Evolutionary conservation across 441 rosid species (phyloP), one percentile per base, ranked within the genome.

Genomic region (Cnidoscolus chayamansa): DNA sequence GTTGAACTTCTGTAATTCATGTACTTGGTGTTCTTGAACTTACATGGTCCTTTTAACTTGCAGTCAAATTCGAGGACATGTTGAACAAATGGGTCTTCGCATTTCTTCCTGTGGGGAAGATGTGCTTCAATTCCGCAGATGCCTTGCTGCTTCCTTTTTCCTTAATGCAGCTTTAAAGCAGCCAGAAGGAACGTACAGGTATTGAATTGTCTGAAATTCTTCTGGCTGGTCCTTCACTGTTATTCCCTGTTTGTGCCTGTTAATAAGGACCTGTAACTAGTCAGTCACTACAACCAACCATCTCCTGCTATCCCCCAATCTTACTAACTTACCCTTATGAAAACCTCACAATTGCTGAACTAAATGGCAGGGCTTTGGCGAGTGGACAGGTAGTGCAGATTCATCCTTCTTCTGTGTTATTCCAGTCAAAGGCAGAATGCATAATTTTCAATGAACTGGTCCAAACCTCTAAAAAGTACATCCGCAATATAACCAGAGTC

Each of bases 61-160:
- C 89, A 92, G 98, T 78, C 98, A 94, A 87, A 89, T 94, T 75
- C 86, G 80, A 35, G 88, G 82, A 49, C 90, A 87, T 43, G 84
- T 86, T 75, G 84, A 87, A 74, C 96, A 92, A 79, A 89, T 94
- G 92, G 92, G 93, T 32, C 88, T 94, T 78, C 70, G 16, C 59
- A 63, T 90, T 68, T 82, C 92, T 76, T 90, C 99, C 62, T 90
- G 98, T 58, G 96, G 96, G 37, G 90, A 86, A 37, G 97, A 90
- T 79, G 76, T 80, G 77, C 86, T 89, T 78, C 91, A 84, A 83
- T 90, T 89, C 71, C 89, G 90, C 57, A 89, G 90, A 84, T 94
- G 98, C 83, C 94, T 94, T 37, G 88, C 94, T 32, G 90, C 97
- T 68, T 85, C 98, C 10, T 94, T 94, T 84, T 94, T 94, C 85